Evolutionary conservation across 805 yeast species (phyloP).

Genomic region (Candida chauliodis): DNA sequence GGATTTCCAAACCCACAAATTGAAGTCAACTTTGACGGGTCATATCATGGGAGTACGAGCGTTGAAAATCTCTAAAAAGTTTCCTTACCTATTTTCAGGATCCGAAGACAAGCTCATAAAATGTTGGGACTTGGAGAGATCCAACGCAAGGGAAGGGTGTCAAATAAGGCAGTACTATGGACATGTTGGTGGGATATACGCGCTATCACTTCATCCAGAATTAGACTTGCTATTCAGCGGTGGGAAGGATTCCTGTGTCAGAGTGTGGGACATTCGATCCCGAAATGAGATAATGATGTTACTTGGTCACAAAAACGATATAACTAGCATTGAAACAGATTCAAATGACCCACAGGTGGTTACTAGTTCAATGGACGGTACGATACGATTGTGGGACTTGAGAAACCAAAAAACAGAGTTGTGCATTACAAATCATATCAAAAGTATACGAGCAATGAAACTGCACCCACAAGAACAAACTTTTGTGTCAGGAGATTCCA

Average conservation of each 20-base stretch:
- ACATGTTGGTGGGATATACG: constrained; percentile 84
- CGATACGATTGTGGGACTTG: constrained; percentile 87
- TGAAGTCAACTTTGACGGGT: constrained; percentile 79
- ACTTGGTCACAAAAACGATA: constrained; percentile 76
- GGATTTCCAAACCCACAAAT: constrained; percentile 68
- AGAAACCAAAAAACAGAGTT: constrained; percentile 70
- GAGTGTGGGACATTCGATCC: constrained; percentile 93
- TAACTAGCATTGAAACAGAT: constrained; percentile 65
- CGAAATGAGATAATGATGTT: constrained; percentile 70
- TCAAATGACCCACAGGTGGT: constrained; percentile 81
- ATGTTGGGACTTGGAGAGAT: constrained; percentile 94
- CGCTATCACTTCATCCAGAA: constrained; percentile 83
- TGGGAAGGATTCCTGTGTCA: constrained; percentile 80
- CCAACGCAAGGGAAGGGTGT: constrained; percentile 51
- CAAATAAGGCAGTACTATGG: constrained; percentile 86
- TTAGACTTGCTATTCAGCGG: constrained; percentile 81
- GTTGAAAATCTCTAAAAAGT: constrained; percentile 64
- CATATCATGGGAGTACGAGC: constrained; percentile 89
- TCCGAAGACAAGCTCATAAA: constrained; percentile 90
- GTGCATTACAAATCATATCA: constrained; percentile 80
- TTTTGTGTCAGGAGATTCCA: constrained; percentile 76
- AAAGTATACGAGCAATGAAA: constrained; percentile 71
- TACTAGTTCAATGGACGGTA: constrained; percentile 79
- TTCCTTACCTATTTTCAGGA: constrained; percentile 86
- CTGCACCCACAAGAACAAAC: constrained; percentile 69